A percentile compares a stretch with the other conserved stretches of the same genome.
Conservation (phyloP, 805 yeast species). For the Pichia thaimueangensis region DNA sequence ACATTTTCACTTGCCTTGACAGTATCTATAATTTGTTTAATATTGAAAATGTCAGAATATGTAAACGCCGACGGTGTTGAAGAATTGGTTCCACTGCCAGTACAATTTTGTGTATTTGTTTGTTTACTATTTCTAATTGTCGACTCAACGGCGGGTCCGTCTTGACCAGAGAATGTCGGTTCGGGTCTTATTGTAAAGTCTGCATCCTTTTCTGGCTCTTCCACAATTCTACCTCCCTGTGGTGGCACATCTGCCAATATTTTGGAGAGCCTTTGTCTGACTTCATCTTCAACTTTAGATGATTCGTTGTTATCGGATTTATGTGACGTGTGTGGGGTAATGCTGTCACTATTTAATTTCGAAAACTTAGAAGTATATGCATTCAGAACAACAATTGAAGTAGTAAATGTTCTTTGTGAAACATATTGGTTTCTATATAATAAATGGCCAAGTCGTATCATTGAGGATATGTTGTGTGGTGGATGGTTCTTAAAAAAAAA, state of each 20-base stretch:
- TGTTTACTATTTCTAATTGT: slow-evolving; percentile 7
- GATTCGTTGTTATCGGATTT: neutral
- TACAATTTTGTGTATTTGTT: neutral
- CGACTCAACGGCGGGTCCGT: no score
- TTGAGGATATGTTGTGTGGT: no score
- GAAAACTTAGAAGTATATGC: neutral
- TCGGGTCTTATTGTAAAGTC: neutral
- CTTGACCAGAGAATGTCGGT: no score
- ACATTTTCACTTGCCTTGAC: slow-evolving; percentile 30
- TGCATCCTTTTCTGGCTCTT: neutral
- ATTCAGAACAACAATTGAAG: no score
- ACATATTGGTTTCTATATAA: no score
- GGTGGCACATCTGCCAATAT: slow-evolving; percentile 11
- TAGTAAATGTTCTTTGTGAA: no score
- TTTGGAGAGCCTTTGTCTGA: slow-evolving; percentile 9
- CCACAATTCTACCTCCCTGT: no score
- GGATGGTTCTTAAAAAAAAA: no score
- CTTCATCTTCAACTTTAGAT: slow-evolving; percentile 1
- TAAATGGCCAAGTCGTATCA: no score
- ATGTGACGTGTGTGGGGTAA: neutral
- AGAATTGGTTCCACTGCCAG: slow-evolving; percentile 3
- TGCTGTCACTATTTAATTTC: neutral
- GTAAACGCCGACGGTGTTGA: no score
- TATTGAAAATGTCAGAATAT: slow-evolving; percentile 10
- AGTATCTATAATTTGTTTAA: slow-evolving; percentile 20